A percentile compares a stretch with the other conserved stretches of the same genome.
phyloP scores from a whole-genome alignment of 1,284 basidiomycete species.

The Fomitiporia mediterranea region DNA sequence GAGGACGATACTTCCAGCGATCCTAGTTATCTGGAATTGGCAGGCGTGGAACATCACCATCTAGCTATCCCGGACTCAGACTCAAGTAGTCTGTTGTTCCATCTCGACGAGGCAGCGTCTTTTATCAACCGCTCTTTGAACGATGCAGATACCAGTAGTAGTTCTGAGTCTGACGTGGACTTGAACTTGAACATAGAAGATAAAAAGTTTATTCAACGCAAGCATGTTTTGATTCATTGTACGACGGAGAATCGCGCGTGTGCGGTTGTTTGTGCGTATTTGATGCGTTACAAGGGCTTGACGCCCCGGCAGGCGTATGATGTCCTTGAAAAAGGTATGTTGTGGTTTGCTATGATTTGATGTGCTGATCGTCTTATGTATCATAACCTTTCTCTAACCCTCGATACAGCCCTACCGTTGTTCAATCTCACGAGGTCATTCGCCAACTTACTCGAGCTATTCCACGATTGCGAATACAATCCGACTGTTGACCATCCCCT shows the following conservation, averaged over 20 bases:
- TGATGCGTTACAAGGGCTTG: conserved; percentile 36
- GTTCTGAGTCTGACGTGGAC: conserved; percentile 7
- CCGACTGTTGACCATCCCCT: conserved; percentile 39
- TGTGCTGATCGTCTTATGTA: neutral
- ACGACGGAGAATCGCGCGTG: conserved; percentile 14
- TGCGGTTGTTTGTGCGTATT: conserved; percentile 23
- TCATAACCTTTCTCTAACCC: neutral
- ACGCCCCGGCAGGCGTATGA: conserved; percentile 34
- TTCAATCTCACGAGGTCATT: conserved; percentile 50
- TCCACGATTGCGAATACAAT: conserved; percentile 38
- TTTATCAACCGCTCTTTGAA: conserved; percentile 31
- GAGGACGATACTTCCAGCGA: conserved; percentile 7
- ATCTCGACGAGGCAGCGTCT: conserved; percentile 39
- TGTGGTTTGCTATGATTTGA: conserved; percentile 13
- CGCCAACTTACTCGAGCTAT: conserved; percentile 43
- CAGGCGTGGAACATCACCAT: conserved; percentile 34
- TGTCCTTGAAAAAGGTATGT: conserved; percentile 40
- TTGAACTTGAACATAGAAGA: neutral
- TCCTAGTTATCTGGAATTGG: conserved; percentile 5
- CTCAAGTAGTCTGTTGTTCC: conserved; percentile 37
- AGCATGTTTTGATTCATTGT: conserved; percentile 15
- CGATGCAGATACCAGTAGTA: too few species aligned
- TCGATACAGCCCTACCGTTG: conserved; percentile 55
- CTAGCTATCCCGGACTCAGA: conserved; percentile 35
- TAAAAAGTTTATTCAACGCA: neutral